Evolutionary conservation across 441 rosid species (phyloP).

Genomic region (Manihot esculenta): DNA sequence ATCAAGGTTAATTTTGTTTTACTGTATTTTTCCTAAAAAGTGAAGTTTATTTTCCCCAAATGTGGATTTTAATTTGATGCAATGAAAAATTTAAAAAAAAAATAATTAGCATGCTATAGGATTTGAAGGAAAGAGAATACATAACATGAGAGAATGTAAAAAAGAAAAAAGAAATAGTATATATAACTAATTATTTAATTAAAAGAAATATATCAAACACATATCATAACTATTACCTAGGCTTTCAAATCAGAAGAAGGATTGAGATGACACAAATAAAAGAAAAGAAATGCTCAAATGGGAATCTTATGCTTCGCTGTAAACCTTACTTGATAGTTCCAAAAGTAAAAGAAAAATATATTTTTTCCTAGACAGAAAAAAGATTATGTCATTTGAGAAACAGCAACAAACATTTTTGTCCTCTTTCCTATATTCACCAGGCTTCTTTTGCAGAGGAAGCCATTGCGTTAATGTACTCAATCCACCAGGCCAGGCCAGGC

Average conservation of each 20-base stretch:
- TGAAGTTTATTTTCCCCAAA: too few relatives aligned
- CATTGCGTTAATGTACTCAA: neutral
- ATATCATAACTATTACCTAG: neutral
- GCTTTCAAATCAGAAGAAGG: slow-evolving; percentile 17
- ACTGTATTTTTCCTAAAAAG: too few relatives aligned
- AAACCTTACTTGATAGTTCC: slow-evolving; percentile 21
- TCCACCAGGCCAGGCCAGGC: slow-evolving; percentile 13
- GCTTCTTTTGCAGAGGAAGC: slow-evolving; percentile 27
- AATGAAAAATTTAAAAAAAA: too few relatives aligned
- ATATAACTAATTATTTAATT: too few relatives aligned
- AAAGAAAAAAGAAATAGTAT: too few relatives aligned
- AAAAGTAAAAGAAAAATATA: neutral
- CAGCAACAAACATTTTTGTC: slow-evolving; percentile 33
- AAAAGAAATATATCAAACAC: too few relatives aligned
- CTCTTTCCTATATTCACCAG: slow-evolving; percentile 10
- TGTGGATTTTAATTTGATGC: too few relatives aligned
- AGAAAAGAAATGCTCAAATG: slow-evolving; percentile 21
- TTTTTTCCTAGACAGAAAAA: slow-evolving; percentile 10
- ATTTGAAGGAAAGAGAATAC: too few relatives aligned
- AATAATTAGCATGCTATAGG: too few relatives aligned
- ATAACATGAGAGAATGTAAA: too few relatives aligned
- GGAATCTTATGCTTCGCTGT: slow-evolving; percentile 37
- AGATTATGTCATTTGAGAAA: slow-evolving; percentile 26
- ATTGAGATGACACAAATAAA: slow-evolving; percentile 22
- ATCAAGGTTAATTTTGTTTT: too few relatives aligned